Evolutionary conservation across 1,284 basidiomycete genomes (phyloP), one percentile per base, ranked within the genome.

Genomic region (Serendipita sp.): DNA sequence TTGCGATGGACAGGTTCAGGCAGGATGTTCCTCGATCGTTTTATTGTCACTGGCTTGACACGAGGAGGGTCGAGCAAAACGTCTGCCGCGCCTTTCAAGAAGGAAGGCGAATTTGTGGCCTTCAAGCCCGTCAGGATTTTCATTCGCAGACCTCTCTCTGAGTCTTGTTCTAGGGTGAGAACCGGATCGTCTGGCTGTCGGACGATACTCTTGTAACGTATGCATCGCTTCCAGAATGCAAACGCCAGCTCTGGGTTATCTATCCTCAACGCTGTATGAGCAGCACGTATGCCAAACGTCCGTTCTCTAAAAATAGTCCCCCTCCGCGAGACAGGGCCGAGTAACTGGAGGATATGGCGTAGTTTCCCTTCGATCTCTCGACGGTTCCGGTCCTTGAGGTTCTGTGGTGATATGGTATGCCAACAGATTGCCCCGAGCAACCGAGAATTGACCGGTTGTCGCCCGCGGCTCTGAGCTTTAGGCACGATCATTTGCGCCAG

Each of bases 391-490:
- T 17, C 32, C 34, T 26, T 8, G 4, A 58, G 34, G n/a, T 32
- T 35, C 8, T 34, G 8, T 58, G 4, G 22, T n/a, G 53, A 58
- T 4, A 58, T 58, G 32, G 22, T 58, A 26, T 58, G 53, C 53
- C 53, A 58, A 35, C 53, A 58, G 53, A 58, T 34, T 29, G 53
- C 53, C 4, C 53, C 53, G 34, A 58, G 53, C 10, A 58, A n/a
- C 53, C n/a, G 22, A n/a, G 29, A 10, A n/a, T 58, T 29, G 8
- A 4, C 10, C 8, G n/a, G 29, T 29, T 4, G 22, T n/a, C 32
- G 26, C 4, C 53, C 53, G 10, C 53, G 53, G 8, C 32, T 34
- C 26, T 26, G 4, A 10, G 53, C 53, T 26, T 30, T 26, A 0
- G 34, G 2, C n/a, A 26, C 10, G 53, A 58, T 34, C 32, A 22